Base-by-base conservation (phyloP, 2,329 filamentous ascomycete genomes). In the Phaeoacremonium minimum region DNA sequence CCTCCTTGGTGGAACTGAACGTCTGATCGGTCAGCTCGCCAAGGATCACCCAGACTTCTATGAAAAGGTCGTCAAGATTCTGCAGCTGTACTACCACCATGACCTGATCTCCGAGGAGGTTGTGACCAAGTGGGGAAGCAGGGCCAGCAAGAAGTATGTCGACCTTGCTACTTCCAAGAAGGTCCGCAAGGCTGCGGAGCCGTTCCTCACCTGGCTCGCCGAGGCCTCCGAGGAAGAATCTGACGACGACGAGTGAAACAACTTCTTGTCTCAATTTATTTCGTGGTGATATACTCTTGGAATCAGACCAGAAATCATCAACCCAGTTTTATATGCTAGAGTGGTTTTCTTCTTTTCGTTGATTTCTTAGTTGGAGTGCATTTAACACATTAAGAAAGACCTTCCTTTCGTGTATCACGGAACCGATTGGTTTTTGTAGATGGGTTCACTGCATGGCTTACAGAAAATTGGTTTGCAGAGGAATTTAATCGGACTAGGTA, bases 91-190 rank as follows among this genome's bases (percentile, higher is more conserved):
- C 68, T 98, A 97, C 66, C 80, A 96, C 66, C 75, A 88, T 54
- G 93, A 98, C 50, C 75, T 98, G 37, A 71, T 95, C 52, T 81
- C 76, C 35, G 93, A 98, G 70, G 90, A 95, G 46, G 79, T 89
- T 13, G 80, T 95, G 58, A 86, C 83, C 65, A 83, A 84, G 51
- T 98, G 93, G 91, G 91, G 90, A 47, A 76, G 78, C 58, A 95
- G 93, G 75, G 89, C 91, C 41, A 95, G 88, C 79, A 96, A 95
- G 83, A 96, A 96, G 73, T 97, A 97, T 61, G 87, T 94, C 51
- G 91, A 97, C 60, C 66, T 94, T 43, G 60, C 83, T 42, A 90
- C 82, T 43, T 95, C 88, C 69, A 91, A 89, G 75, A 95, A 94
- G 76, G 89, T 97, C 45, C 88, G 90, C 69, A 91, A 94, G 74